These are phyloP conservation scores for Planoprotostelium fungivorum DNA, from an alignment of 78 protist species.

Conservation along the genomic window DNA sequence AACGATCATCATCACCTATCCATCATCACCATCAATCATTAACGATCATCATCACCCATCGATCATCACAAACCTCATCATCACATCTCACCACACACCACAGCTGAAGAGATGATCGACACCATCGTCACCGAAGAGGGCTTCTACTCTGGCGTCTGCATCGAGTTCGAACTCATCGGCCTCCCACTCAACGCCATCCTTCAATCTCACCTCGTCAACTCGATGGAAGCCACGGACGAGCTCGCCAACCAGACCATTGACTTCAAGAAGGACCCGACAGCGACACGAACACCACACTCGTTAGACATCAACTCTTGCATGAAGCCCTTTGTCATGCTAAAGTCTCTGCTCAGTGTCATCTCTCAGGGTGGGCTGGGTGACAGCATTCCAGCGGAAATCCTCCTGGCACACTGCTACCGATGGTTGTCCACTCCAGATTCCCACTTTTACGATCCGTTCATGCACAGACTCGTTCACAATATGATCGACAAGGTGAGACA, in stretches of 20 bases:
- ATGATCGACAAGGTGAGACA: slow-evolving; percentile 79
- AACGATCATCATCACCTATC: no score
- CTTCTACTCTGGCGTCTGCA: slow-evolving; percentile 63
- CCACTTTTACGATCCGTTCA: slow-evolving; percentile 67
- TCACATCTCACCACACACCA: slow-evolving; percentile 51
- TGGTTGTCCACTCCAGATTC: slow-evolving; percentile 77
- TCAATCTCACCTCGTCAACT: slow-evolving; percentile 42
- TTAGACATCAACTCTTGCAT: neutral
- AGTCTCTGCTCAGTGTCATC: neutral
- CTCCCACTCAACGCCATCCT: slow-evolving; percentile 79
- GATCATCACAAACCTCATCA: no score
- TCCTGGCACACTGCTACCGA: slow-evolving; percentile 76
- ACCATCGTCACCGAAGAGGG: slow-evolving; percentile 43
- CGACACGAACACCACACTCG: neutral
- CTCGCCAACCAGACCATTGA: neutral
- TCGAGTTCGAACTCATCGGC: slow-evolving; percentile 58
- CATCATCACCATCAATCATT: no score
- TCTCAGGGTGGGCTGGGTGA: slow-evolving; percentile 18
- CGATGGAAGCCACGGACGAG: slow-evolving; percentile 21
- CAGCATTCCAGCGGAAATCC: slow-evolving; percentile 43
- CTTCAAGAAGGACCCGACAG: neutral
- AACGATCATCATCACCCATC: no score
- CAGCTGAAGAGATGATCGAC: slow-evolving; percentile 26
- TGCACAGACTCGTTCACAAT: slow-evolving; percentile 61
- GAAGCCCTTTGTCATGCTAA: neutral